phyloP scores from a whole-genome alignment of 176 grass and related monocot genomes.

The Paspalum vaginatum region DNA sequence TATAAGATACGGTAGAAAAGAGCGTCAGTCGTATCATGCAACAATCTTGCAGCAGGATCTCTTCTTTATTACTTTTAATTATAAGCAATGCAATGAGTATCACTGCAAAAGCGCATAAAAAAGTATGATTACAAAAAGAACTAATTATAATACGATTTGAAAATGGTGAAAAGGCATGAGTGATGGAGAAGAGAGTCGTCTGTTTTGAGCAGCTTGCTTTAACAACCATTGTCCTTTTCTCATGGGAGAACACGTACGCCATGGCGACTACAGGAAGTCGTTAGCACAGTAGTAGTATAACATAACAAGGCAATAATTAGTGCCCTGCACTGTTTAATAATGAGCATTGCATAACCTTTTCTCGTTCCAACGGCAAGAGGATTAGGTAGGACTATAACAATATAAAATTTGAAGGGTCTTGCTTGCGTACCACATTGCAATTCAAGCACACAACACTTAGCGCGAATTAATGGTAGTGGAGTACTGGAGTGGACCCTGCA shows the following conservation, averaged over 20 bases:
- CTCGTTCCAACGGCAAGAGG: background rate
- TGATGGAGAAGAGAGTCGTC: background rate
- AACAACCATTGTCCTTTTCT: background rate
- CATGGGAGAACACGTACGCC: no score
- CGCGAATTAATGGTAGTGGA: background rate
- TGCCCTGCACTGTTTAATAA: background rate
- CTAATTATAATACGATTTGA: no score
- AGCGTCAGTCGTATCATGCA: no score
- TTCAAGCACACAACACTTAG: background rate
- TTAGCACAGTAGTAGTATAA: background rate
- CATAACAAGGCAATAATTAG: background rate
- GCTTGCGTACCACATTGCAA: background rate
- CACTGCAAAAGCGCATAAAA: no score
- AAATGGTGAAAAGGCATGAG: no score
- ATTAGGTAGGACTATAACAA: constrained; percentile 11
- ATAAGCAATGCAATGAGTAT: no score
- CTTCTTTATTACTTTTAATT: no score
- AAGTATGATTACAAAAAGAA: no score
- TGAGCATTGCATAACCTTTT: background rate
- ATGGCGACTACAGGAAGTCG: no score
- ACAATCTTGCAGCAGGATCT: no score
- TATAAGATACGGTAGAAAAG: no score
- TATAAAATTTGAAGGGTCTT: background rate
- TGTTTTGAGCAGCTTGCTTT: background rate
- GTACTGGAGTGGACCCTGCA: background rate